Conservation (phyloP, 1,284 basidiomycete genomes). For the Cryptococcus hybrid region DNA sequence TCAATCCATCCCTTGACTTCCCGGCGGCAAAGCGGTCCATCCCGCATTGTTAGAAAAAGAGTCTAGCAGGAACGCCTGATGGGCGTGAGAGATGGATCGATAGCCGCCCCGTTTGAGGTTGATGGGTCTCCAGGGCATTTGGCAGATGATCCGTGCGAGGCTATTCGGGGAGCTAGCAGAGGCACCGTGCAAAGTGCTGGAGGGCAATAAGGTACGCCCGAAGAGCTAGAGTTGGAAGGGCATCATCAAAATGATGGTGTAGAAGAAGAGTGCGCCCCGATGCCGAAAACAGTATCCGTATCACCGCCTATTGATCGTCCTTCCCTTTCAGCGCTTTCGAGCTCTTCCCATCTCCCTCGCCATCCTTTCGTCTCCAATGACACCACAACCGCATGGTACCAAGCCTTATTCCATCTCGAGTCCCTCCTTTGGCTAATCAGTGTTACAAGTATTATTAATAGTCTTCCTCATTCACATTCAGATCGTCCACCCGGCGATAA, state of each 20-base stretch:
- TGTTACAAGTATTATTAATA: constrained; percentile 13
- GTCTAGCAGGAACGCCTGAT: neutral
- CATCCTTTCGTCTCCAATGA: neutral
- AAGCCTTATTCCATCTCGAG: constrained; percentile 36
- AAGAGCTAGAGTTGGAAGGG: constrained; percentile 1
- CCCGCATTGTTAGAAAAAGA: constrained; percentile 24
- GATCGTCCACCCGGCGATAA: constrained; percentile 58
- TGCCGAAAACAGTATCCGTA: neutral
- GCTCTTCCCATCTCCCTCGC: neutral
- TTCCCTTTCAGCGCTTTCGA: neutral
- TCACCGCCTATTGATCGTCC: neutral
- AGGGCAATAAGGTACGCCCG: constrained; percentile 17
- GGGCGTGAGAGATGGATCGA: constrained; percentile 5
- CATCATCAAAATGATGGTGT: neutral
- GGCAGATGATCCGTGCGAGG: constrained; percentile 12
- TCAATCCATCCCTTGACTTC: neutral
- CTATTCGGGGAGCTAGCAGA: constrained; percentile 38
- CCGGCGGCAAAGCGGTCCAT: constrained; percentile 13
- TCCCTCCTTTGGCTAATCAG: constrained; percentile 50
- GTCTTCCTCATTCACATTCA: constrained; percentile 10
- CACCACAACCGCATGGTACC: constrained; percentile 4
- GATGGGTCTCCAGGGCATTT: constrained; percentile 12
- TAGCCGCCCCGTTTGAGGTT: constrained; percentile 17
- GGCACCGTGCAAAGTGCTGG: constrained; percentile 41
- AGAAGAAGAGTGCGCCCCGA: neutral